Evolutionary conservation across 2,329 filamentous ascomycete species (phyloP), one percentile per base, ranked within the genome.

Genomic region (Blastomyces gilchristii): DNA sequence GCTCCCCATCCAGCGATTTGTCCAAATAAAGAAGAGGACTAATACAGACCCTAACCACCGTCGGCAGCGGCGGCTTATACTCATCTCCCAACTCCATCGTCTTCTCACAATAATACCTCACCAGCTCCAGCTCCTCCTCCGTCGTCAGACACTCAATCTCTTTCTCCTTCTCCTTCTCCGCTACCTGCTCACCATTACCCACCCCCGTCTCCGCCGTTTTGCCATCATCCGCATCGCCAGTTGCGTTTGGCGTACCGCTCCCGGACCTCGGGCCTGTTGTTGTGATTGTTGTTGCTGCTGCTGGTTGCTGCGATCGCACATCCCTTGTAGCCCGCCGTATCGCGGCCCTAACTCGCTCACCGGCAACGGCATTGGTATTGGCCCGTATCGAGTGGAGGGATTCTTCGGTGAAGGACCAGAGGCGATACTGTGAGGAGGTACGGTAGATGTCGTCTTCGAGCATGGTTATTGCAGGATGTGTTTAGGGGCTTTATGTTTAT

Each of bases 381-480:
- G 82, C 78, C 63, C 94, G 89, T 31, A 93, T 82, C 1, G 86
- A 82, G 58, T 83, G 81, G 3, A 99, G 84, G 49, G 87, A 85
- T 2, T 85, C 77, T 2, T 87, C 84, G 0, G 91, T 90, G 77
- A 93, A 97, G 12, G 92, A 96, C 94, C 94, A 99, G 64, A 95
- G 82, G 53, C 89, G 85, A 73, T 86, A 97, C 76, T 99, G 94
- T 57, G 90, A 93, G 0, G 93, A 96, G 60, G 89, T 84, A 41
- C 91, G 87, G 77, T 97, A 99, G 62, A 92, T 82, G 68, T 90
- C 89, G 77, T 99, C 94, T 82, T 99, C 94, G 65, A 86, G 89
- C 85, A 95, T 90, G 65, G 56, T 53, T 12, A 34, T 52, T 22
- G 58, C 18, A 45, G n/a, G 34, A 9, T 22, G 45, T 12, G 28